A percentile compares a stretch with the other conserved stretches of the same genome.
Evolutionary conservation across 305 asterid species (phyloP).

Genomic region (Nicotiana rustica): DNA sequence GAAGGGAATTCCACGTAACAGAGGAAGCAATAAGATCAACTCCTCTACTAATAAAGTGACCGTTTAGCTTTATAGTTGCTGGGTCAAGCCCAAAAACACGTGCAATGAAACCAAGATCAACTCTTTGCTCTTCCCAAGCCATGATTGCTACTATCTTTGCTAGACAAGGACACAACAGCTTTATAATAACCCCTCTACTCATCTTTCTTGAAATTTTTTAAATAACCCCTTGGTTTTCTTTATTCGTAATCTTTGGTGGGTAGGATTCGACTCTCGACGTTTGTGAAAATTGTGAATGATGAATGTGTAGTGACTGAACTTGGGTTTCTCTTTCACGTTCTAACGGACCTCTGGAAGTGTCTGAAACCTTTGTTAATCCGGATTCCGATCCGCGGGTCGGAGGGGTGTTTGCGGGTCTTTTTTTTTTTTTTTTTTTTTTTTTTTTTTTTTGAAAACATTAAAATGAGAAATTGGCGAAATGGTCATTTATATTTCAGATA

Average conservation of each 20-base stretch:
- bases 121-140: slow-evolving; percentile 64
- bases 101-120: slow-evolving; percentile 77
- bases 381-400: not conserved
- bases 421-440: not conserved
- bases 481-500: too few species aligned
- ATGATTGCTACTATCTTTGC: slow-evolving; percentile 50
- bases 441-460: not conserved
- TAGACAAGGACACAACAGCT: slow-evolving; percentile 61
- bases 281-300: not conserved
- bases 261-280: not conserved
- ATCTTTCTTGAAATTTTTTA: slow-evolving; percentile 36
- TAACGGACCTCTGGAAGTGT: slow-evolving; percentile 49
- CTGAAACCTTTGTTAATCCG: not conserved
- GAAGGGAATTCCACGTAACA: slow-evolving; percentile 83
- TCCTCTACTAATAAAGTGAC: slow-evolving; percentile 86
- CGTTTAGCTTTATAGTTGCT: slow-evolving; percentile 70
- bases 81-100: slow-evolving; percentile 83
- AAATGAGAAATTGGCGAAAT: too few species aligned
- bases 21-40: slow-evolving; percentile 72
- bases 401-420: not conserved
- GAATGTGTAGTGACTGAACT: not conserved
- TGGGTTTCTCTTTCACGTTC: slow-evolving; percentile 29
- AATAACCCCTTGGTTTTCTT: not conserved
- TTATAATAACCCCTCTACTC: slow-evolving; percentile 48
- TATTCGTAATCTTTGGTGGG: not conserved